Conservation (phyloP, 192 early-diverging fungal genomes). For the Gonapodya sp. region DNA sequence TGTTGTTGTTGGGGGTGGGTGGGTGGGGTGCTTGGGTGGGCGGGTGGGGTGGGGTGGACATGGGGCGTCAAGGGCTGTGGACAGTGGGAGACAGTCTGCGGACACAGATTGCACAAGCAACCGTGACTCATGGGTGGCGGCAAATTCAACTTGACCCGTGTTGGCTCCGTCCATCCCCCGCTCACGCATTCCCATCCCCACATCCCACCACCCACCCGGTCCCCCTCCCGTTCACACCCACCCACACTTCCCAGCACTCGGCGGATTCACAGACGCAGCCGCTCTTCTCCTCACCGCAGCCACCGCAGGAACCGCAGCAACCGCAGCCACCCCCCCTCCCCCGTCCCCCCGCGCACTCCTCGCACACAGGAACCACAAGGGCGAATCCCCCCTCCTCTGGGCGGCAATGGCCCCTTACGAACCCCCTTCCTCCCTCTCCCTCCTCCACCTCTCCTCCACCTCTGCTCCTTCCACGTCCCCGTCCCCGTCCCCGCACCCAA, state of each 20-base stretch:
- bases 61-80: background rate
- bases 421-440: background rate
- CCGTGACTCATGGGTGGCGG: background rate
- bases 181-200: background rate
- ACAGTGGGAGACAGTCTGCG: too few relatives aligned
- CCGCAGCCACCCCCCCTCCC: too few relatives aligned
- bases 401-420: background rate
- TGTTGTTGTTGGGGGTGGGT: too few relatives aligned
- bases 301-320: too few relatives aligned
- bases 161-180: background rate
- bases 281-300: background rate
- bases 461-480: background rate
- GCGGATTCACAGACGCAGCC: background rate
- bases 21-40: background rate
- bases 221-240: too few relatives aligned
- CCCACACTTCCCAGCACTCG: background rate
- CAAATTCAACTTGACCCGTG: too few relatives aligned
- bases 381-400: background rate
- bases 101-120: background rate
- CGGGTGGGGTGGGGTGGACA: background rate
- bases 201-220: background rate
- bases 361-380: background rate
- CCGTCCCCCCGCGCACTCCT: background rate
- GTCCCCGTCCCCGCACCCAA: background rate
- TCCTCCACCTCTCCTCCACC: too few relatives aligned